phyloP scores from a whole-genome alignment of 306 rosid species.

The Echinosophora koreensis region DNA sequence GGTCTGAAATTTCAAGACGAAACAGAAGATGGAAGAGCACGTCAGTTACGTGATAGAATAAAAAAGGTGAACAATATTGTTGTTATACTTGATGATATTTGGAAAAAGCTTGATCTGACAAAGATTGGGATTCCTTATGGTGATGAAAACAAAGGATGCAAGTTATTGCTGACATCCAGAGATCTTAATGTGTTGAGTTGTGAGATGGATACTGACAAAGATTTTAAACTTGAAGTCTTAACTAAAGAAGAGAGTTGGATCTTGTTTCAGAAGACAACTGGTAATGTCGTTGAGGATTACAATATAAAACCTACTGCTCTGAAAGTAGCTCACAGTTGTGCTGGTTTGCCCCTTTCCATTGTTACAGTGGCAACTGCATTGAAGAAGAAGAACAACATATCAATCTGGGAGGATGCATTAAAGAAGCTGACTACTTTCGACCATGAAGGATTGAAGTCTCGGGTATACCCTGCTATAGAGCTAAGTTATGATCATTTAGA shows the following conservation, averaged over 20 bases:
- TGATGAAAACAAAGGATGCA: slow-evolving; percentile 3
- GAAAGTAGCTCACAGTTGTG: slow-evolving; percentile 21
- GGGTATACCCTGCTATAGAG: background rate
- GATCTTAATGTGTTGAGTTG: too few species aligned
- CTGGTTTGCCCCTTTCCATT: slow-evolving; percentile 42
- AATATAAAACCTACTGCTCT: slow-evolving; percentile 7
- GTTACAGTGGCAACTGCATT: slow-evolving; percentile 8
- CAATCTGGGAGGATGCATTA: background rate
- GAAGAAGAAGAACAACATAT: too few species aligned
- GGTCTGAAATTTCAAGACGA: background rate
- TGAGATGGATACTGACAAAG: background rate
- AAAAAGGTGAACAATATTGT: background rate
- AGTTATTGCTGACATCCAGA: too few species aligned
- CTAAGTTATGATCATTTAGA: background rate
- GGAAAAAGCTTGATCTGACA: background rate
- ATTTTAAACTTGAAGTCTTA: background rate
- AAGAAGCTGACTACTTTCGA: background rate
- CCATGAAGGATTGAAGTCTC: background rate
- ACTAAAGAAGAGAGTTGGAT: slow-evolving; percentile 16
- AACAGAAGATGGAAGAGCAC: slow-evolving; percentile 4
- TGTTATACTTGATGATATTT: background rate
- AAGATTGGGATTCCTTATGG: slow-evolving; percentile 26
- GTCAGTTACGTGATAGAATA: background rate
- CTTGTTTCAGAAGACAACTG: slow-evolving; percentile 29
- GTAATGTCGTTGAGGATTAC: background rate